phyloP scores from a whole-genome alignment of 2,329 filamentous ascomycete genomes.

The Xylariaceae sp. region DNA sequence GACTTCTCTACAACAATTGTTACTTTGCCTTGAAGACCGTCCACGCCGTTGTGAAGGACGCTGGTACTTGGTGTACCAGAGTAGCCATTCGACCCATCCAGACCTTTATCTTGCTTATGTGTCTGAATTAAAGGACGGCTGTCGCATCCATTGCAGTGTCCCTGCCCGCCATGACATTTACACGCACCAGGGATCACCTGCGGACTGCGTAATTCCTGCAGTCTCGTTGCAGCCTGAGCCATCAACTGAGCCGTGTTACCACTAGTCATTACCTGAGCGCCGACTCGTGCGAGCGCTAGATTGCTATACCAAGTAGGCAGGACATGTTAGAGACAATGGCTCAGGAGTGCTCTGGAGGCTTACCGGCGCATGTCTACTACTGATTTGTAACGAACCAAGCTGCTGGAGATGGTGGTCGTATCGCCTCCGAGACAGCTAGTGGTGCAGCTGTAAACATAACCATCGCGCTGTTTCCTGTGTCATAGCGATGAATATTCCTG shows the following conservation, averaged over 20 bases:
- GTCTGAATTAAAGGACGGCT: conserved; percentile 10
- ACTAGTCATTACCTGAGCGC: background rate
- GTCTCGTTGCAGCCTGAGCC: background rate
- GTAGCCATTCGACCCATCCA: conserved; percentile 12
- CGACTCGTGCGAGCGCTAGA: background rate
- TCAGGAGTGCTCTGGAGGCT: background rate
- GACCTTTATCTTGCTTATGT: conserved; percentile 9
- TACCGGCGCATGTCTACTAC: background rate
- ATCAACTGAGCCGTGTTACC: background rate
- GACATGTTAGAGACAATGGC: background rate
- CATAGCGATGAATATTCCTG: background rate
- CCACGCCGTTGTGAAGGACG: conserved; percentile 2
- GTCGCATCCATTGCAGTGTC: conserved; percentile 13
- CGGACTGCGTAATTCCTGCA: conserved; percentile 1
- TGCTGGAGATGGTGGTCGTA: background rate
- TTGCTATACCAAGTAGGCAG: background rate
- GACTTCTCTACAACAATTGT: conserved; percentile 15
- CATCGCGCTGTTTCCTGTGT: background rate
- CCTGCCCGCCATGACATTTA: conserved; percentile 14
- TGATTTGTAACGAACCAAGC: background rate
- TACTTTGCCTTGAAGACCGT: conserved; percentile 11
- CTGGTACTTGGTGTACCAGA: conserved; percentile 3
- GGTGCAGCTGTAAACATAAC: conserved; percentile 7
- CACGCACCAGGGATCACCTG: conserved; percentile 2
- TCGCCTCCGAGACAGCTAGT: conserved; percentile 4